Evolutionary conservation across 164 flowering plant species (phyloP).

Genomic region (Piper betle): DNA sequence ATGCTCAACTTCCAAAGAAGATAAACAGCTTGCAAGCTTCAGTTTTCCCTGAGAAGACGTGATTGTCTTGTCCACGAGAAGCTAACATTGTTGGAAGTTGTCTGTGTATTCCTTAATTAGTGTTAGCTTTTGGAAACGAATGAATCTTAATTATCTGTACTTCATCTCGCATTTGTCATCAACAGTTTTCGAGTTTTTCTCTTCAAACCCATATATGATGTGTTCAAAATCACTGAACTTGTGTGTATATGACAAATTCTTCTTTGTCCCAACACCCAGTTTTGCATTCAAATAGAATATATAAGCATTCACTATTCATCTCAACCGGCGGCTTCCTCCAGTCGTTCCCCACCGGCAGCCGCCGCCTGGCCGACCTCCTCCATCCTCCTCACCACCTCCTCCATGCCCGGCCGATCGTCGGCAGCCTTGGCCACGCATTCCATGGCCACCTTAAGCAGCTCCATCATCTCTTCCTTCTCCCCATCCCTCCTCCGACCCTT

Average conservation of each 20-base stretch:
- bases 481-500: conserved; percentile 35
- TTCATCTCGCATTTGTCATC: too few species aligned
- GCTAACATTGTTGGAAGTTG: too few species aligned
- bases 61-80: too few species aligned
- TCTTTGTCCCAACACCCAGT: too few species aligned
- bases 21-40: conserved; percentile 5
- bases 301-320: neutral
- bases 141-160: too few species aligned
- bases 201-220: too few species aligned
- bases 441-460: conserved; percentile 74
- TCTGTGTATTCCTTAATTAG: too few species aligned
- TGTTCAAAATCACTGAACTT: too few species aligned
- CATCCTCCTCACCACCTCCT: conserved; percentile 46
- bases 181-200: too few species aligned
- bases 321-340: neutral
- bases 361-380: conserved; percentile 41
- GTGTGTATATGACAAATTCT: too few species aligned
- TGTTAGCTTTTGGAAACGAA: too few species aligned
- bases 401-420: conserved; percentile 66
- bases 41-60: neutral
- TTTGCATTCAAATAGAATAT: too few species aligned
- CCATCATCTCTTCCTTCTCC: conserved; percentile 79
- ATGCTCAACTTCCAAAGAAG: conserved; percentile 45
- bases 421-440: conserved; percentile 53
- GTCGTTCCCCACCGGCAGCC: conserved; percentile 5